Conservation (phyloP, 2,329 filamentous ascomycete species). For the Colletotrichum trifolii region DNA sequence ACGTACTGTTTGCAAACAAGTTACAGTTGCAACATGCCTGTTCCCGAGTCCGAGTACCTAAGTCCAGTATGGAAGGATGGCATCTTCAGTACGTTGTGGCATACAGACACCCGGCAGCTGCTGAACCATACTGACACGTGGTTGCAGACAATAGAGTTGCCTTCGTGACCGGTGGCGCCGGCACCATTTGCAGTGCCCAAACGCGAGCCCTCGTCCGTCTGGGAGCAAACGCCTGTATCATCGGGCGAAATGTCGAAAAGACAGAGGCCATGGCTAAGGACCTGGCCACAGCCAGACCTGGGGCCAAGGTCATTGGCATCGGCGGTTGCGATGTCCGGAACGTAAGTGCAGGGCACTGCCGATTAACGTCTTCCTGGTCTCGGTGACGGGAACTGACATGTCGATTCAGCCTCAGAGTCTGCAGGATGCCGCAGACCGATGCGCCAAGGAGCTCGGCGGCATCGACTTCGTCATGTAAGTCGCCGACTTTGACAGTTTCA, state of each 20-base stretch:
- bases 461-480: slow-evolving; percentile 93
- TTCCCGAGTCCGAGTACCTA: slow-evolving; percentile 79
- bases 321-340: slow-evolving; percentile 83
- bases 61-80: slow-evolving; percentile 88
- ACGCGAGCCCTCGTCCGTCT: slow-evolving; percentile 91
- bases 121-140: slow-evolving; percentile 23
- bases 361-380: not conserved
- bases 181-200: slow-evolving; percentile 93
- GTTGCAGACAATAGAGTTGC: slow-evolving; percentile 82
- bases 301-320: slow-evolving; percentile 87
- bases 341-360: slow-evolving; percentile 51
- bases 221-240: slow-evolving; percentile 92
- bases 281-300: slow-evolving; percentile 81
- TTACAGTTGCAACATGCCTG: slow-evolving; percentile 62
- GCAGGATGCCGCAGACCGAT: slow-evolving; percentile 79
- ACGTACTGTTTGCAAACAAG: too few relatives aligned
- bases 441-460: slow-evolving; percentile 82
- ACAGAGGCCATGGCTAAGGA: slow-evolving; percentile 84
- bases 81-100: slow-evolving; percentile 75
- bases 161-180: slow-evolving; percentile 95
- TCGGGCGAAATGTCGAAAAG: slow-evolving; percentile 90
- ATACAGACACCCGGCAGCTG: not conserved
- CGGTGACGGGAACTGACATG: slow-evolving; percentile 11
- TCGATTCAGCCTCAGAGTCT: slow-evolving; percentile 68
- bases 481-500: not conserved